Conservation (phyloP, 1,284 basidiomycete species). For the Melanopsichium pennsylvanicum region DNA sequence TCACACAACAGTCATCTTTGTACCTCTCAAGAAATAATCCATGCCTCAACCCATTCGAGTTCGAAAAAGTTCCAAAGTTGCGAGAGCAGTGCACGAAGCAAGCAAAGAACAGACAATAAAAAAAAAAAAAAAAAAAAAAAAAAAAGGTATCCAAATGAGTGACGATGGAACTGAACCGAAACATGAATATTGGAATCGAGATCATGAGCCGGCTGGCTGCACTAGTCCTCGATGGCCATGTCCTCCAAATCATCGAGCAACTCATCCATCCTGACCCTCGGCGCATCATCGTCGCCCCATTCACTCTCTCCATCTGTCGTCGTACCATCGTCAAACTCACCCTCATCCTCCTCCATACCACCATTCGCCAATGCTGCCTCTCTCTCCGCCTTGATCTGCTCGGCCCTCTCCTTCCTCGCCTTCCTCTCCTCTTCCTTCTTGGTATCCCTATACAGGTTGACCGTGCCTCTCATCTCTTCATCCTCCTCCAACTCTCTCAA, state of each 20-base stretch:
- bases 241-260: conserved; percentile 87
- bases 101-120: too few species aligned
- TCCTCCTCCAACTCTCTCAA: conserved; percentile 95
- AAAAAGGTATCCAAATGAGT: conserved; percentile 6
- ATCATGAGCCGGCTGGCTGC: too few species aligned
- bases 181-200: too few species aligned
- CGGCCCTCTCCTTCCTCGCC: conserved; percentile 63
- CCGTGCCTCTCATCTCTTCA: conserved; percentile 84
- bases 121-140: too few species aligned
- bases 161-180: neutral
- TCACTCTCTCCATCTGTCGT: conserved; percentile 69
- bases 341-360: conserved; percentile 68
- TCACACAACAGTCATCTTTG: too few species aligned
- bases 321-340: conserved; percentile 51
- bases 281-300: conserved; percentile 78
- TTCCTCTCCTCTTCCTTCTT: conserved; percentile 55
- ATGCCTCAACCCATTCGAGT: too few species aligned
- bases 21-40: too few species aligned
- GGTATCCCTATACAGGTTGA: conserved; percentile 84
- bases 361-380: conserved; percentile 66
- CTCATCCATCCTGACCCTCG: conserved; percentile 75
- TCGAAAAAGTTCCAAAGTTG: too few species aligned
- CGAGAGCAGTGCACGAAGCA: too few species aligned
- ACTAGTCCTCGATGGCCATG: conserved; percentile 52
- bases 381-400: conserved; percentile 56